A percentile compares a stretch with the other conserved stretches of the same genome.
Evolutionary conservation across 257 asterid species (phyloP).

Genomic region (Fraxinus cuspidata): DNA sequence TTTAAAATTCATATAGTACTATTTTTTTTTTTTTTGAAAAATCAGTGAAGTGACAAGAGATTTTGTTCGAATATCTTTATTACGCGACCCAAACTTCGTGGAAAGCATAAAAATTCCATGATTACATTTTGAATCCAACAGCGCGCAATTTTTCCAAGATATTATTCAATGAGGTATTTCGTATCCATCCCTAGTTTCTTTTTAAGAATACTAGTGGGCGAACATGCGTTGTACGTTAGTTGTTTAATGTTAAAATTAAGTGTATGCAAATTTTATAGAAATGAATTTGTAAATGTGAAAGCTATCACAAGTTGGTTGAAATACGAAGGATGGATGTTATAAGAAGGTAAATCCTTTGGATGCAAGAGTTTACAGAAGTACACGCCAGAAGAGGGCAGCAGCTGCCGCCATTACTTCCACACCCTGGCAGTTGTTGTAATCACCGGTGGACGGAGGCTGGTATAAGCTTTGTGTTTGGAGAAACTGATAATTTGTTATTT

Average conservation of each 20-base stretch:
- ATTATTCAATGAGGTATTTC: not conserved
- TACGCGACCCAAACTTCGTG: not conserved
- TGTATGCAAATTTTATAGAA: too few relatives aligned
- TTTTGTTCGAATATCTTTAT: not conserved
- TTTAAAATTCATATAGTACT: too few relatives aligned
- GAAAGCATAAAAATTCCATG: not conserved
- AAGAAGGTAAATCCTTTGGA: too few relatives aligned
- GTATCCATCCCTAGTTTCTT: constrained; percentile 17
- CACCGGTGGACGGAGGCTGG: not conserved
- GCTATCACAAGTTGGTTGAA: too few relatives aligned
- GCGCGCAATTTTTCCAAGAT: not conserved
- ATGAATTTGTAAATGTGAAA: too few relatives aligned
- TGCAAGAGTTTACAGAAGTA: constrained; percentile 42
- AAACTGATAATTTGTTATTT: not conserved
- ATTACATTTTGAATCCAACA: not conserved
- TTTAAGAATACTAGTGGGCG: too few relatives aligned
- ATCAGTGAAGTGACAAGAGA: not conserved
- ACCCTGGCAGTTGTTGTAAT: constrained; percentile 22
- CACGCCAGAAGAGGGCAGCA: constrained; percentile 36
- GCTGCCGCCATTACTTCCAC: constrained; percentile 4
- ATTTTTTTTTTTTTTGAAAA: too few relatives aligned
- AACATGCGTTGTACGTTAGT: too few relatives aligned
- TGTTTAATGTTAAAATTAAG: too few relatives aligned
- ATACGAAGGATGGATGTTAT: too few relatives aligned
- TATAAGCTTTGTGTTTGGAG: not conserved